Evolutionary conservation across 176 grass and related monocot species (phyloP).

Genomic region (Elaeis guineensis): DNA sequence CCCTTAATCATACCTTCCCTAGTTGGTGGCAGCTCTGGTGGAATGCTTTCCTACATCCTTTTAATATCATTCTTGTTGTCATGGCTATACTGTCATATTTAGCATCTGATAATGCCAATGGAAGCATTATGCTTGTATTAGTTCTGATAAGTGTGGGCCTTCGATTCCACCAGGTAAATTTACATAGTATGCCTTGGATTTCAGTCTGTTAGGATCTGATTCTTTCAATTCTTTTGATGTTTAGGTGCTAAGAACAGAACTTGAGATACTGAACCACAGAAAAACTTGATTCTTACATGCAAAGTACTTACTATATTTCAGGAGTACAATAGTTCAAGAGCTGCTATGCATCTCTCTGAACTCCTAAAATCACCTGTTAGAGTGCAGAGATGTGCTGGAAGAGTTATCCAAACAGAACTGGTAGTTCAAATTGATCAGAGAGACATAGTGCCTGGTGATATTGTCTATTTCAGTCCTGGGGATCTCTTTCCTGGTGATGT

Average conservation of each 20-base stretch:
- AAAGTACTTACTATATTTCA: background rate
- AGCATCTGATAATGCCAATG: constrained; percentile 29
- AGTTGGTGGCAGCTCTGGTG: constrained; percentile 28
- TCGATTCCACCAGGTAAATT: constrained; percentile 31
- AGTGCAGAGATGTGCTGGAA: constrained; percentile 41
- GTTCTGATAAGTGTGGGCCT: constrained; percentile 28
- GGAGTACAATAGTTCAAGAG: constrained; percentile 36
- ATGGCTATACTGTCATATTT: constrained; percentile 31
- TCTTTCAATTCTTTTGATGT: too few relatives aligned
- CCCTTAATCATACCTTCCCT: constrained; percentile 7
- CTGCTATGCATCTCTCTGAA: constrained; percentile 28
- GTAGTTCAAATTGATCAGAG: constrained; percentile 41
- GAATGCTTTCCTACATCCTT: constrained; percentile 35
- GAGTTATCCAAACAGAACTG: constrained; percentile 26
- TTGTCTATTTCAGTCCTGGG: constrained; percentile 34
- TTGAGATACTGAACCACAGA: background rate
- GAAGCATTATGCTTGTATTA: constrained; percentile 35
- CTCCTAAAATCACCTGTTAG: constrained; percentile 24
- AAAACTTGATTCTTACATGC: background rate
- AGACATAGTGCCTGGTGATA: constrained; percentile 37
- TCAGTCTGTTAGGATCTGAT: too few relatives aligned
- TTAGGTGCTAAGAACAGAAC: too few relatives aligned
- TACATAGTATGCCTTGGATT: background rate
- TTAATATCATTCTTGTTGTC: constrained; percentile 38
- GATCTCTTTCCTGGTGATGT: constrained; percentile 38